phyloP scores from a whole-genome alignment of 306 rosid species.

The Gleditsia sinensis region DNA sequence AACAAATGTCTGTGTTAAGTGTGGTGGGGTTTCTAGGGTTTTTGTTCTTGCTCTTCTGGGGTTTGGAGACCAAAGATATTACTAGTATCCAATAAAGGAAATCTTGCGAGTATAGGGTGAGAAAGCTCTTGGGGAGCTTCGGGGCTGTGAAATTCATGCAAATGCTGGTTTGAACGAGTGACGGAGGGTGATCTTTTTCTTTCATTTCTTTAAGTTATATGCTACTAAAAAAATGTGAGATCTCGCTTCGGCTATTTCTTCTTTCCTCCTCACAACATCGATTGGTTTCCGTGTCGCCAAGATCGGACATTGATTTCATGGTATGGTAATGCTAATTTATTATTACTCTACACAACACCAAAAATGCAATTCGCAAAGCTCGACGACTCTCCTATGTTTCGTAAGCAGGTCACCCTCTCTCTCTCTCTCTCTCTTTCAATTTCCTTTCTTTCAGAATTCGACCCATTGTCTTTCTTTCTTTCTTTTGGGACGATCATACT shows the following conservation, averaged over 20 bases:
- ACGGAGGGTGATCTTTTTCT: conserved; percentile 16
- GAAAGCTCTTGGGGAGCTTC: background rate
- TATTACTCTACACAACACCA: conserved; percentile 18
- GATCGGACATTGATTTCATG: conserved; percentile 37
- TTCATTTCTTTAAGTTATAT: conserved; percentile 28
- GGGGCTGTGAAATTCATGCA: background rate
- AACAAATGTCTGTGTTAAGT: conserved; percentile 24
- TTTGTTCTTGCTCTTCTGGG: conserved; percentile 45
- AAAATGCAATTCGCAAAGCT: conserved; percentile 97
- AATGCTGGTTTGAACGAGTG: conserved; percentile 5
- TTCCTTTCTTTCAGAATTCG: background rate
- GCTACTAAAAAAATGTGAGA: conserved; percentile 40
- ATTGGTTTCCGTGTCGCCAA: conserved; percentile 18
- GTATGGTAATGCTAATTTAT: conserved; percentile 27
- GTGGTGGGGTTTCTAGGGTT: conserved; percentile 39
- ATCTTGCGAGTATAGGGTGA: background rate
- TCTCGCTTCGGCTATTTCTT: conserved; percentile 39
- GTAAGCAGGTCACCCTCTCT: conserved; percentile 80
- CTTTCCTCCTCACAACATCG: conserved; percentile 18
- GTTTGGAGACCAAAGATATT: conserved; percentile 44
- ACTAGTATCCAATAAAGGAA: background rate
- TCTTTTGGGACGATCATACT: background rate
- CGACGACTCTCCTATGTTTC: conserved; percentile 99
- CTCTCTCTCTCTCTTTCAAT: conserved; percentile 2
- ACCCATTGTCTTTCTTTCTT: background rate